A percentile compares a stretch with the other conserved stretches of the same genome.
phyloP scores from a whole-genome alignment of 257 asterid genomes.

The Phtheirospermum japonicum region DNA sequence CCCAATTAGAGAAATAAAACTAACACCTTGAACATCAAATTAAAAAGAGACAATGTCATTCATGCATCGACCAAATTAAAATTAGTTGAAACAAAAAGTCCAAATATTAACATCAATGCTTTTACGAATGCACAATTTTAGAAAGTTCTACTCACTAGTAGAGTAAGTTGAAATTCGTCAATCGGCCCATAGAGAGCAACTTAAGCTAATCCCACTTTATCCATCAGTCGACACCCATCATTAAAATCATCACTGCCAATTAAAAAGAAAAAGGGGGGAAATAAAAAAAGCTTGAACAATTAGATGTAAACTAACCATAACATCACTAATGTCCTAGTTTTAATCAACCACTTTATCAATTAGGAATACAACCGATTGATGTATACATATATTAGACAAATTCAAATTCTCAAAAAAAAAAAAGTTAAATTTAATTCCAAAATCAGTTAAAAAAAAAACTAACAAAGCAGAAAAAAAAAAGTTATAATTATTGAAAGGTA shows the following conservation, averaged over 20 bases:
- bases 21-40: neutral
- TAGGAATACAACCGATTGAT: no score
- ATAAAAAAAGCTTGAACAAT: slow-evolving; percentile 15
- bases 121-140: slow-evolving; percentile 5
- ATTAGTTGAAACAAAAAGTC: slow-evolving; percentile 5
- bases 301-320: slow-evolving; percentile 6
- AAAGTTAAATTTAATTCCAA: no score
- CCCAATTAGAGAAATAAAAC: neutral
- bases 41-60: slow-evolving; percentile 16
- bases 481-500: no score
- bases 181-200: slow-evolving; percentile 64
- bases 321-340: slow-evolving; percentile 2
- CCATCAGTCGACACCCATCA: slow-evolving; percentile 51
- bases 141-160: slow-evolving; percentile 47
- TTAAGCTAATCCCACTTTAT: slow-evolving; percentile 56
- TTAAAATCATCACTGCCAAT: slow-evolving; percentile 64
- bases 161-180: slow-evolving; percentile 50
- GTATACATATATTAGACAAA: no score
- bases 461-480: no score
- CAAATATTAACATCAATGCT: no score
- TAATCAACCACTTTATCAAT: no score
- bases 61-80: slow-evolving; percentile 10
- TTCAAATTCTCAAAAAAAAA: no score
- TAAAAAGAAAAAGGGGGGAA: neutral
- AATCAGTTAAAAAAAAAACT: no score